Base-by-base conservation (phyloP, 2,329 filamentous ascomycete genomes). In the Fusarium hostae region DNA sequence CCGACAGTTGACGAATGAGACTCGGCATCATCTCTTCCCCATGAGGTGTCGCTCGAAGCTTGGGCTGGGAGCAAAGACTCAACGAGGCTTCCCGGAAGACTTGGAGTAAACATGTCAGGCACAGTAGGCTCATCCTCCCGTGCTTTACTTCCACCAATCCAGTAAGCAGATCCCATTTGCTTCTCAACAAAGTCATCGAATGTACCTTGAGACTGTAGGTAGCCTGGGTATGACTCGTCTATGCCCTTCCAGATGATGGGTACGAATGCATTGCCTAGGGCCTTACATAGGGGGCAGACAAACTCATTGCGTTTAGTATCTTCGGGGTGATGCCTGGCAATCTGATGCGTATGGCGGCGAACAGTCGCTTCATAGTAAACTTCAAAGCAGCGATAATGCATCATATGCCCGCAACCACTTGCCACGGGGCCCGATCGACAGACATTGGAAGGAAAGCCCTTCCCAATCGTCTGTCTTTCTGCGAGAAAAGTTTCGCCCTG, bases 381-480 rank as follows among this genome's bases (percentile, higher is more conserved):
- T 77, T 98, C 94, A 78, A 99, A 99, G 82, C 96, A 99, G 74
- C 89, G 90, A 79, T 93, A 98, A 80, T 99, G 96, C 96, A 99
- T 99, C 77, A 99, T 97, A 80, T 99, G 96, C 5, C 96, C 96
- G 81, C 96, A 99, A 13, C 95, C 94, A 39, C 93, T 93, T 15
- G 95, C 93, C 3, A 98, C 92, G 1, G 95, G 93, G 0, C 95
- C 96, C 22, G 88, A 85, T 32, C 87, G 86, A 37, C 90, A 90
- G 43, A 90, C 86, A 13, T 87, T 85, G 10, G 90, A 86, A 5
- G 94, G 92, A 77, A 97, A 99, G 1, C 96, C 96, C 81, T 95
- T 97, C 35, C 95, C 95, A 51, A 99, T 88, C 9, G 91, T 91
- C 81, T 97, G 92, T 52, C 92, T 89, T 79, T 97, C 94, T 8